These are phyloP conservation scores for Poa pratensis DNA, from an alignment of 176 grass and related monocot species.

Conservation along the genomic window DNA sequence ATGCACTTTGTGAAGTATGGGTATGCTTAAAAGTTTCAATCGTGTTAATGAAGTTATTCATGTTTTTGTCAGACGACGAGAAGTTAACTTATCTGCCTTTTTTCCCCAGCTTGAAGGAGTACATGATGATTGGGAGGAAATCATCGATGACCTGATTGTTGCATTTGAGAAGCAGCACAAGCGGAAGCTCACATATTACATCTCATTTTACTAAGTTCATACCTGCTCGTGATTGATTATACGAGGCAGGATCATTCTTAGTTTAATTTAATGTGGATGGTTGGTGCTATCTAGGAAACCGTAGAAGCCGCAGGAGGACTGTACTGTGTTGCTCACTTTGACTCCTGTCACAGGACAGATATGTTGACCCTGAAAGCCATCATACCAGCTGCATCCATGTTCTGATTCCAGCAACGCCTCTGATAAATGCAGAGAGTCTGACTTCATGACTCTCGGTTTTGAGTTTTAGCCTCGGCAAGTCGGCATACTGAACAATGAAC, in stretches of 20 bases:
- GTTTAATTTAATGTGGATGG: neutral
- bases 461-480: neutral
- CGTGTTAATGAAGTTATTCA: neutral
- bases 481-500: neutral
- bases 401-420: neutral
- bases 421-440: neutral
- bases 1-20: slow-evolving; percentile 15
- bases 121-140: slow-evolving; percentile 50
- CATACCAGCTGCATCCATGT: neutral
- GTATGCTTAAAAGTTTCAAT: neutral
- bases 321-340: neutral
- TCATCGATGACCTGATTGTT: slow-evolving; percentile 55
- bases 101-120: slow-evolving; percentile 49
- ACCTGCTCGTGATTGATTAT: neutral
- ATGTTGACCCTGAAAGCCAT: neutral
- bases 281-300: slow-evolving; percentile 7
- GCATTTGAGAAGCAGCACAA: slow-evolving; percentile 58
- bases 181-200: slow-evolving; percentile 50
- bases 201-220: slow-evolving; percentile 47
- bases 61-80: neutral
- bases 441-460: neutral
- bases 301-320: neutral
- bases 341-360: neutral
- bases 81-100: neutral
- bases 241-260: neutral